These are phyloP conservation scores for Solanum sparsipilum DNA, from an alignment of 257 asterid species.

Conservation along the genomic window DNA sequence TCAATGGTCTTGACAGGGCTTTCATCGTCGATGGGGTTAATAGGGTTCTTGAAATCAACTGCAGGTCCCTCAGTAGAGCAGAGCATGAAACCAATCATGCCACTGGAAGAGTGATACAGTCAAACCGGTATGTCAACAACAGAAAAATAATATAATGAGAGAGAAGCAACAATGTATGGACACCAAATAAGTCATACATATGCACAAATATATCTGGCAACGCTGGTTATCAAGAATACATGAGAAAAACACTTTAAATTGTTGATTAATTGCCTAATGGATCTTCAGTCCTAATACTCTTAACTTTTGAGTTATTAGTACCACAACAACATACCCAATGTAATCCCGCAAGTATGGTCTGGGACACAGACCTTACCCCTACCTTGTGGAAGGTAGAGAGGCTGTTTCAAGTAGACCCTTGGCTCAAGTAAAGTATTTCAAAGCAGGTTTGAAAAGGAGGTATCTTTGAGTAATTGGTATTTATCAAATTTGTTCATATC, in stretches of 20 bases:
- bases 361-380: not conserved
- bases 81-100: slow-evolving; percentile 86
- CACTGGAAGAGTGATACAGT: slow-evolving; percentile 28
- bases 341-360: not conserved
- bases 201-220: not conserved
- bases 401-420: not conserved
- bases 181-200: not conserved
- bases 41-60: slow-evolving; percentile 65
- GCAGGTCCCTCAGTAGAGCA: slow-evolving; percentile 73
- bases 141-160: not conserved
- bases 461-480: not conserved
- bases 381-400: not conserved
- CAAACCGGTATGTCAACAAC: not conserved
- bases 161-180: not conserved
- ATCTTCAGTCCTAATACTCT: not conserved
- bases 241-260: not conserved
- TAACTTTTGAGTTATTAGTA: not conserved
- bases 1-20: slow-evolving; percentile 18
- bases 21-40: slow-evolving; percentile 51
- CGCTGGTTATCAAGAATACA: not conserved
- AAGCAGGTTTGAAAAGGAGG: not conserved
- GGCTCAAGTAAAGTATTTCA: not conserved
- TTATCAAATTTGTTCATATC: not conserved
- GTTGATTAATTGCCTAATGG: not conserved
- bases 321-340: not conserved